Evolutionary conservation across 495 filamentous ascomycete genomes (phyloP).

Genomic region (Darksidea phi): DNA sequence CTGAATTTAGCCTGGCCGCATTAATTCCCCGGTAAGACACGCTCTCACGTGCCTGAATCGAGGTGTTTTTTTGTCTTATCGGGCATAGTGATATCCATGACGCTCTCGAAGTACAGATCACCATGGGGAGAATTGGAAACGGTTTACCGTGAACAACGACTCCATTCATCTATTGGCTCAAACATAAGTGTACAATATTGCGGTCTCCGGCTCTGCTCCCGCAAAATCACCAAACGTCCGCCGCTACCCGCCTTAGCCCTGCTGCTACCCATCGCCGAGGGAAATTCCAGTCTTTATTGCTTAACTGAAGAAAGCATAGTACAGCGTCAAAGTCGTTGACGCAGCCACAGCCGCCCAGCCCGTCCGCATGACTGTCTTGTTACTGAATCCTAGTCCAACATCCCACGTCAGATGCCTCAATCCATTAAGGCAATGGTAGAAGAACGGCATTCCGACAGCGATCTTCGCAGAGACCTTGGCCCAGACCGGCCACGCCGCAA

Average conservation of each 20-base stretch:
- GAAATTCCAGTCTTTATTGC: too few relatives aligned
- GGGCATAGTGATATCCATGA: too few relatives aligned
- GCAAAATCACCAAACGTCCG: not conserved
- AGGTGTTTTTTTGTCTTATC: not conserved
- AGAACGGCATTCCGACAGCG: slow-evolving; percentile 74
- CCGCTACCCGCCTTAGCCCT: too few relatives aligned
- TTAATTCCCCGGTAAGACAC: slow-evolving; percentile 15
- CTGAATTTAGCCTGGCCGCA: not conserved
- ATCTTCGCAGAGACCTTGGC: slow-evolving; percentile 74
- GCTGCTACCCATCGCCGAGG: too few relatives aligned
- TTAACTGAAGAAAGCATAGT: slow-evolving; percentile 14
- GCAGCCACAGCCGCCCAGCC: slow-evolving; percentile 72
- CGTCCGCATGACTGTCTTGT: slow-evolving; percentile 67
- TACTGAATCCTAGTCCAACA: slow-evolving; percentile 63
- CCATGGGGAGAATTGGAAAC: too few relatives aligned
- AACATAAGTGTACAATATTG: not conserved
- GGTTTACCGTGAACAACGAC: too few relatives aligned
- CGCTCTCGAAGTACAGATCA: too few relatives aligned
- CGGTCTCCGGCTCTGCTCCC: not conserved
- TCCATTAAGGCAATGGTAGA: slow-evolving; percentile 83
- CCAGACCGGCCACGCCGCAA: slow-evolving; percentile 67
- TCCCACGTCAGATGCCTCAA: slow-evolving; percentile 90
- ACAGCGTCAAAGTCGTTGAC: slow-evolving; percentile 9
- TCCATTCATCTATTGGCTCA: not conserved
- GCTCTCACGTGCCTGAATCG: slow-evolving; percentile 6